Evolutionary conservation across 805 yeast genomes (phyloP), one percentile per base, ranked within the genome.

Genomic region (Candida quercuum): DNA sequence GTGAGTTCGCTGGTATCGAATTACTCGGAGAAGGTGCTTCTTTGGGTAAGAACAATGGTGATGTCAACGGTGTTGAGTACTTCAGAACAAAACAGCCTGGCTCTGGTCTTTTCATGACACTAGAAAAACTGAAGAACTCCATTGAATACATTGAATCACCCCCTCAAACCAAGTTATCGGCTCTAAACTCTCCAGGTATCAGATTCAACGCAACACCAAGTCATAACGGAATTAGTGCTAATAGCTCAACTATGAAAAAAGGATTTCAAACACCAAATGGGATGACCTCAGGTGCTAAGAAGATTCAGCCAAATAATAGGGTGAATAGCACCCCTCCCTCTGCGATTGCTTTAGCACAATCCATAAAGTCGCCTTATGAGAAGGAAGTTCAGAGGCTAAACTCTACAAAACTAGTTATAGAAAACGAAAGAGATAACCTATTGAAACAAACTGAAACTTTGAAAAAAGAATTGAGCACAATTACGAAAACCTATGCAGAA

Each of bases 1-100:
- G 96, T 0, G 66, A 69, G 10, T 91, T 80, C 64, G 96, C 89
- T 5, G 99, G 99, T 3, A 71, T 91, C 6, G 97, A 91, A 56
- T 64, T 91, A 30, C 51, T 78, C n/a, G 89, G 85, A 2, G 79
- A 78, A 1, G 71, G 75, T 28, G 63, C 73, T 0, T 54, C 65
- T 5, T 66, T 75, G 38, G 99, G 99, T 17, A 85, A 86, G 58
- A 93, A 91, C 54, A 74, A 77, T 38, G 99, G 99, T n/a, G 72
- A 74, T 29, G 87, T 79, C 32, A 74, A 81, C 40, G 95, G 95
- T 0, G 55, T 64, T 7, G 66, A 66, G 37, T 88, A 88, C 56
- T 89, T 89, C 54, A 64, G 66, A 5, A 86, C 89, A 0, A 60
- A 66, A 6, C 61, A 54, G 25, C 83, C 88, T 0, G 72, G 72